Percentiles rank a stretch among this genome's conserved stretches.
phyloP scores from a whole-genome alignment of 2,329 filamentous ascomycete species.

The Mycosphaerella sp. region DNA sequence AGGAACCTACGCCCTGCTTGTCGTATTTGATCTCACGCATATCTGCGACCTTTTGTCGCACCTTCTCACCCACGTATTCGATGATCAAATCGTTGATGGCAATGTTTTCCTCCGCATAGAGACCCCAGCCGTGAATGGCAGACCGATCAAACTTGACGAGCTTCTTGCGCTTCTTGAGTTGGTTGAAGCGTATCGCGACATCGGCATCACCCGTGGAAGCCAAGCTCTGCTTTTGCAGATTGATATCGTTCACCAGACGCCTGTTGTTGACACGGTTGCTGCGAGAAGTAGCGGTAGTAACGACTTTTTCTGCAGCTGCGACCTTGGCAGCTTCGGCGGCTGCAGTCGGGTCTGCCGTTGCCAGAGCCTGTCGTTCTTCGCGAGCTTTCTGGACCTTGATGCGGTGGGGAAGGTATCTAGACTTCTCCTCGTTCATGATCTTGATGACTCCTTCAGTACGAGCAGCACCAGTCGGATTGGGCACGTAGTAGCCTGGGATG shows the following conservation, averaged over 20 bases:
- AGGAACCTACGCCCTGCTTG: constrained; percentile 93
- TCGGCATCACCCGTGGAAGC: constrained; percentile 65
- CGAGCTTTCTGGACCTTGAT: constrained; percentile 90
- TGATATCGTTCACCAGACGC: constrained; percentile 87
- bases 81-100: constrained; percentile 99
- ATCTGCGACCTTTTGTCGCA: constrained; percentile 95
- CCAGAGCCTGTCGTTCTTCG: constrained; percentile 79
- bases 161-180: constrained; percentile 99
- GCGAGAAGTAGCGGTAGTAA: constrained; percentile 82
- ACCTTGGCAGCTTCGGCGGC: constrained; percentile 60
- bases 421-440: constrained; percentile 95
- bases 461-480: constrained; percentile 76
- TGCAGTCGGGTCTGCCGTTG: constrained; percentile 57
- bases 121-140: constrained; percentile 96
- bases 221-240: constrained; percentile 77
- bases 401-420: constrained; percentile 93
- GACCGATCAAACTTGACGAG: constrained; percentile 96
- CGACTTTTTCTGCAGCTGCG: constrained; percentile 63
- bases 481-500: constrained; percentile 69
- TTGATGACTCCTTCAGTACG: constrained; percentile 91
- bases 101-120: constrained; percentile 97
- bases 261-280: constrained; percentile 95
- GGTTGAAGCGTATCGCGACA: constrained; percentile 94
- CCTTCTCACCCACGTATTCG: constrained; percentile 97
- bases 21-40: constrained; percentile 87